A percentile compares a stretch with the other conserved stretches of the same genome.
phyloP scores from a whole-genome alignment of 2,329 filamentous ascomycete genomes.

The Exophiala lecanii-corni region DNA sequence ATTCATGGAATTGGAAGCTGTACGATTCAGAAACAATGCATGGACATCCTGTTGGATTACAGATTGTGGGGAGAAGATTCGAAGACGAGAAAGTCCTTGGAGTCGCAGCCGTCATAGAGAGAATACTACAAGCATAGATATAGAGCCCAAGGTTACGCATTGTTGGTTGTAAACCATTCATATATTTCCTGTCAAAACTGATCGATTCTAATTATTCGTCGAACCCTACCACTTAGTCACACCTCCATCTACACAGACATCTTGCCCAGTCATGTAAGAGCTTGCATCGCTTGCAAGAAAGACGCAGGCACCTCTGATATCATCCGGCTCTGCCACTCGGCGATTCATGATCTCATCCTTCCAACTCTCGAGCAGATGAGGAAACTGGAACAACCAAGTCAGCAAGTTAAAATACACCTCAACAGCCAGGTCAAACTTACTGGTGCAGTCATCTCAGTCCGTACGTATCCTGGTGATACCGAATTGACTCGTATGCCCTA shows the following conservation, averaged over 20 bases:
- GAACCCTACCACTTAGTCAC: conserved; percentile 24
- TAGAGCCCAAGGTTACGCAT: background rate
- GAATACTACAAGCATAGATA: background rate
- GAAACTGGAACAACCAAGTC: conserved; percentile 33
- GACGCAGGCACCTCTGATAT: conserved; percentile 47
- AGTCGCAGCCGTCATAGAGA: conserved; percentile 30
- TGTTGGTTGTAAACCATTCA: background rate
- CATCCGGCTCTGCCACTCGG: conserved; percentile 46
- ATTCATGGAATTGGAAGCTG: conserved; percentile 49
- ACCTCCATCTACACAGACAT: conserved; percentile 46
- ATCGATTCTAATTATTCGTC: no score
- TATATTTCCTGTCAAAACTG: background rate
- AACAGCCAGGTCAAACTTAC: conserved; percentile 23
- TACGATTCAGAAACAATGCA: conserved; percentile 43
- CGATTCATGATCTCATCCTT: conserved; percentile 48
- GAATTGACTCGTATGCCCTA: conserved; percentile 41
- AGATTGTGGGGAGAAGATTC: conserved; percentile 49
- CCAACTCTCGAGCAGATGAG: conserved; percentile 46
- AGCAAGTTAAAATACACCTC: no score
- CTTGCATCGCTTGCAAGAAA: conserved; percentile 48
- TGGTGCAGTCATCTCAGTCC: conserved; percentile 34
- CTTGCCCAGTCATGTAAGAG: conserved; percentile 42
- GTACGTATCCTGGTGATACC: conserved; percentile 40
- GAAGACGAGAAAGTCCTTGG: conserved; percentile 55
- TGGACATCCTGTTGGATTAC: conserved; percentile 49